Base-by-base conservation (phyloP, 352 stramenopile genomes). In the Globisporangium yorkense region DNA sequence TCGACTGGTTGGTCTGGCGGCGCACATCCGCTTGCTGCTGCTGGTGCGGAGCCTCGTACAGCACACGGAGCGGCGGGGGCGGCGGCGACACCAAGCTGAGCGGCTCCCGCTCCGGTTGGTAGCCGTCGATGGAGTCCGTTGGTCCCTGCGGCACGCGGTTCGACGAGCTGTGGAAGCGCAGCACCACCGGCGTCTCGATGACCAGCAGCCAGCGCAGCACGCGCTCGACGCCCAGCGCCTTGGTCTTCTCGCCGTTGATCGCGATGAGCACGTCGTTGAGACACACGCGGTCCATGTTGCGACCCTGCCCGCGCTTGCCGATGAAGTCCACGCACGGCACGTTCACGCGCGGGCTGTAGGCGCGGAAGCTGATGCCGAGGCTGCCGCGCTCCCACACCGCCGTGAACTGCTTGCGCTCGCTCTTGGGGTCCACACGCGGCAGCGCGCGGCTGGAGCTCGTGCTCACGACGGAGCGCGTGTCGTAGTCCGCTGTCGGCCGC, bases 241-340 rank as follows among this genome's bases (percentile, higher is more conserved):
- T 87, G 44, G 81, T 92, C 63, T 87, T 88, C 56, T 92, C 75
- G 29, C 81, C 81, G 39, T 92, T 89, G 58, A 92, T 88, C 20
- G 77, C 75, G 61, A 92, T 85, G 13, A 92, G 72, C 58, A 92
- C 81, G 64, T 92, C 81, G 65, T 89, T 92, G 21, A 92, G 59
- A 62, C 81, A 92, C 10, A 92, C 74, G 41, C 70, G 62, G 24
- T 89, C 79, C 81, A 92, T 92, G 24, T 74, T 74, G 40, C 79
- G 79, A n/a, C 80, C 80, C 37, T 78, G 56, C 44, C 80, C 80
- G n/a, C 77, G 69, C 13, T 48, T 59, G 21, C 68, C 68, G 56
- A 92, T 92, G 52, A 84, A 85, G 57, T 89, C 80, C 6, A 89
- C 81, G 20, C 72, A 84, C 13, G 81, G 81, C 41, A 92, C 75